Conservation (phyloP, 2,329 filamentous ascomycete species). For the Colletotrichum tropicicola region DNA sequence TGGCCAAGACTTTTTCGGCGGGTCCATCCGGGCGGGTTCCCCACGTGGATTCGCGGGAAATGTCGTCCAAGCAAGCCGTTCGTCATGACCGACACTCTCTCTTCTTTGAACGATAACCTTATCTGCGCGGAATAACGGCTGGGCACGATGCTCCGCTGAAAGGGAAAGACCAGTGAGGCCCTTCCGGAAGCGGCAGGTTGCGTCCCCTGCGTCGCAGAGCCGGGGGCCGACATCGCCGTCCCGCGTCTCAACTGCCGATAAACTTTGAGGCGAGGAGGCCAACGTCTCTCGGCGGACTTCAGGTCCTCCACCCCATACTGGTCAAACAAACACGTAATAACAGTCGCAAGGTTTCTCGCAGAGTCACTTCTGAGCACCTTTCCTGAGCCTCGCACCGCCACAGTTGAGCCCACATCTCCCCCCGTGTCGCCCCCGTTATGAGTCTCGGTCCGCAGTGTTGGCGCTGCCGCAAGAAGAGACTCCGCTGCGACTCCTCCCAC, state of each 20-base stretch:
- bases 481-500: conserved; percentile 13
- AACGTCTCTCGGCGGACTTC: not conserved
- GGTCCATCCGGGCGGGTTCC: not conserved
- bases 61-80: not conserved
- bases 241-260: not conserved
- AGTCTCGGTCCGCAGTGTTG: conserved; percentile 18
- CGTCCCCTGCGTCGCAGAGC: not conserved
- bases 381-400: too few relatives aligned
- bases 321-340: not conserved
- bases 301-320: not conserved
- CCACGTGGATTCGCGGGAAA: not conserved
- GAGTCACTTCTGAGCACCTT: too few relatives aligned
- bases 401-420: not conserved
- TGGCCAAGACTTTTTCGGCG: conserved; percentile 9
- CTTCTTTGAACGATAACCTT: not conserved
- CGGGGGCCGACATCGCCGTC: conserved; percentile 20
- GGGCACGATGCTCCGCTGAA: not conserved
- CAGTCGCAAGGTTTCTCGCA: not conserved
- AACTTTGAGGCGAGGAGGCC: not conserved
- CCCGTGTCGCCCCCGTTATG: not conserved
- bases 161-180: not conserved
- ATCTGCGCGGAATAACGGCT: not conserved
- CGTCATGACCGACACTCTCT: not conserved
- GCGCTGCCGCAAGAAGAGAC: conserved; percentile 8
- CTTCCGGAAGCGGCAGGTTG: conserved; percentile 1